Evolutionary conservation across 208 protist species (phyloP).

Genomic region (Balamuthia mandrillaris): DNA sequence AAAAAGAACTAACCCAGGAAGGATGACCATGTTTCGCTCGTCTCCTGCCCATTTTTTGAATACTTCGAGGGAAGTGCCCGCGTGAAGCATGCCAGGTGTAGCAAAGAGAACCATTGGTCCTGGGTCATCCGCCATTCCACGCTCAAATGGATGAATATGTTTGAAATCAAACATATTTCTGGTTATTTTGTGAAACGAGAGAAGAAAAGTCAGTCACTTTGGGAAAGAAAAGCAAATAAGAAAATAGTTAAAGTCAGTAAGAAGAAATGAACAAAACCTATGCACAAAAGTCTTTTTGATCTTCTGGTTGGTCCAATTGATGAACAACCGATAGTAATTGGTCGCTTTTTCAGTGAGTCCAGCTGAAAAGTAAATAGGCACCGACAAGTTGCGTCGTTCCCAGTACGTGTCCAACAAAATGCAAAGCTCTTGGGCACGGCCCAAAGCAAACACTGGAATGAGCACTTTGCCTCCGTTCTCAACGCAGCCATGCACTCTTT

Average conservation of each 20-base stretch:
- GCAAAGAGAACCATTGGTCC: conserved; percentile 85
- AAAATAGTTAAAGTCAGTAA: too few relatives aligned
- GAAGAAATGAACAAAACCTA: neutral
- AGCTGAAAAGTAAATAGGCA: conserved; percentile 86
- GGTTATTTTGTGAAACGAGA: too few relatives aligned
- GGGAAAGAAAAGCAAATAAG: neutral
- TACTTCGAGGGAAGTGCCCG: conserved; percentile 44
- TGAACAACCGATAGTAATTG: conserved; percentile 86
- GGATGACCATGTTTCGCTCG: conserved; percentile 80
- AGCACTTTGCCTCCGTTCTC: conserved; percentile 74
- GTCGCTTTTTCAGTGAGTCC: conserved; percentile 78
- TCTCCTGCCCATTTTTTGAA: conserved; percentile 79
- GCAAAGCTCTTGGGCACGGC: conserved; percentile 83
- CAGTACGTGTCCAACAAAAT: conserved; percentile 86
- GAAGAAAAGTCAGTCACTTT: too few relatives aligned
- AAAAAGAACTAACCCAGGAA: too few relatives aligned
- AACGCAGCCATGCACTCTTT: conserved; percentile 76
- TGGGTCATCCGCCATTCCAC: conserved; percentile 43
- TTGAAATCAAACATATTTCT: conserved; percentile 84
- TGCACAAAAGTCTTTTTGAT: conserved; percentile 76
- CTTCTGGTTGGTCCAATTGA: conserved; percentile 86
- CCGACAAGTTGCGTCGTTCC: conserved; percentile 77
- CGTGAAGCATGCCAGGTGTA: conserved; percentile 88
- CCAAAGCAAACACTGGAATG: conserved; percentile 86
- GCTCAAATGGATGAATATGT: conserved; percentile 78